Evolutionary conservation across 2,329 filamentous ascomycete genomes (phyloP).

Genomic region (Knufia petricola): DNA sequence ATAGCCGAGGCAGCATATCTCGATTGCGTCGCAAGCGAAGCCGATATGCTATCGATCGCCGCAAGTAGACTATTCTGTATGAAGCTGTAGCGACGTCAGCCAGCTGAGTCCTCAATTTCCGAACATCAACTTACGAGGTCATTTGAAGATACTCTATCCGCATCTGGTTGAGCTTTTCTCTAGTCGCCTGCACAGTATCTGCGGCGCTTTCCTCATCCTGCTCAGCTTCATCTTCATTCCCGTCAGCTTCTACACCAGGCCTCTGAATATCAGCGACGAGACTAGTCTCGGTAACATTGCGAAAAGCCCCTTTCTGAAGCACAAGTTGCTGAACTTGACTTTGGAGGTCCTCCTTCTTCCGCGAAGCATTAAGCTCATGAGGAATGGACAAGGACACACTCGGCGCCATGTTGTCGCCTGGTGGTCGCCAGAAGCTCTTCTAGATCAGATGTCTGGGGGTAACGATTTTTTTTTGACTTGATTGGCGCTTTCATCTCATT

Average conservation of each 20-base stretch:
- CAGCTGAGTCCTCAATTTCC: not conserved
- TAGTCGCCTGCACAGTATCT: constrained; percentile 31
- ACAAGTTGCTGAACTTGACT: constrained; percentile 53
- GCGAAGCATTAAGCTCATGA: not conserved
- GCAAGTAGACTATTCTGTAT: constrained; percentile 46
- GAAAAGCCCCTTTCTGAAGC: constrained; percentile 68
- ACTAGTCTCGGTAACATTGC: constrained; percentile 63
- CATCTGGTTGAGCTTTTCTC: constrained; percentile 35
- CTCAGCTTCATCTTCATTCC: constrained; percentile 36
- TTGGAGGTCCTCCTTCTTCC: not conserved
- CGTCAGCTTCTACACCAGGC: constrained; percentile 37
- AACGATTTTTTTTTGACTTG: too few species aligned
- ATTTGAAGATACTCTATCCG: constrained; percentile 37
- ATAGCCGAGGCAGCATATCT: constrained; percentile 60
- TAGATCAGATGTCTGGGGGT: not conserved
- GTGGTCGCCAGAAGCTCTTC: too few species aligned
- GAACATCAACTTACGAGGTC: constrained; percentile 28
- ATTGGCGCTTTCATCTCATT: too few species aligned
- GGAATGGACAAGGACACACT: constrained; percentile 2
- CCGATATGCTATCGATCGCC: constrained; percentile 71
- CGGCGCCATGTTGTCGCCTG: not conserved
- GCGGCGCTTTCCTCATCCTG: constrained; percentile 22
- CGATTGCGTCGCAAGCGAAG: constrained; percentile 74
- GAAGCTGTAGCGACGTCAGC: constrained; percentile 26
- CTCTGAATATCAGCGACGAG: constrained; percentile 58